Evolutionary conservation across 1,139 yeast species (phyloP).

Genomic region (Sugiyamaella castrensis): DNA sequence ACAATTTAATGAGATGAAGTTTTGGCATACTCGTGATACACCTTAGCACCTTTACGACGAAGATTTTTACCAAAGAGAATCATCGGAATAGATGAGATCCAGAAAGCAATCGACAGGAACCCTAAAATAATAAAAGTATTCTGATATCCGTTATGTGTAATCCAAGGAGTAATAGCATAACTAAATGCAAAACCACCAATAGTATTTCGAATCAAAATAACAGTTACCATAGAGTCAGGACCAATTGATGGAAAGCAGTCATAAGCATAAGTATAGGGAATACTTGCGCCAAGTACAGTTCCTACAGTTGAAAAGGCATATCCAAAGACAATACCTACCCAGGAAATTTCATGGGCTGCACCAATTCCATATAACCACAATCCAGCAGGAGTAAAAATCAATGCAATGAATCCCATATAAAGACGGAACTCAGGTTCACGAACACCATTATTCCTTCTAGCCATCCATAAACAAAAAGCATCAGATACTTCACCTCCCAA

Average conservation of each 20-base stretch:
- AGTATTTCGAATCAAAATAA: slow-evolving; percentile 35
- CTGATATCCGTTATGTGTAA: slow-evolving; percentile 43
- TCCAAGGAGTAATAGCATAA: slow-evolving; percentile 51
- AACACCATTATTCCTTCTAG: slow-evolving; percentile 63
- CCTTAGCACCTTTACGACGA: slow-evolving; percentile 16
- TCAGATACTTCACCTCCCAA: slow-evolving; percentile 69
- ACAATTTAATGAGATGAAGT: slow-evolving; percentile 7
- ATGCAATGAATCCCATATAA: slow-evolving; percentile 60
- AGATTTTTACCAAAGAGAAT: slow-evolving; percentile 31
- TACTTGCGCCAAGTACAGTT: slow-evolving; percentile 47
- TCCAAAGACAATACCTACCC: slow-evolving; percentile 46
- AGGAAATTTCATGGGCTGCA: slow-evolving; percentile 54
- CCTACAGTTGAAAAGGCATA: slow-evolving; percentile 32
- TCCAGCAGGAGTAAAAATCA: slow-evolving; percentile 66
- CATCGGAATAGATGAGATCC: slow-evolving; percentile 44
- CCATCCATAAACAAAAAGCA: slow-evolving; percentile 62
- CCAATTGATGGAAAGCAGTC: slow-evolving; percentile 53
- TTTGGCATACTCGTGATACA: slow-evolving; percentile 11
- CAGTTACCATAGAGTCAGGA: slow-evolving; percentile 49
- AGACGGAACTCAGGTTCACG: slow-evolving; percentile 74
- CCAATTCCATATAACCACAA: slow-evolving; percentile 77
- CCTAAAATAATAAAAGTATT: slow-evolving; percentile 47
- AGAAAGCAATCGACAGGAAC: slow-evolving; percentile 43
- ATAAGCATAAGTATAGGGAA: slow-evolving; percentile 51
- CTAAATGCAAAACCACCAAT: slow-evolving; percentile 46